Evolutionary conservation across 345 rosid genomes (phyloP), one percentile per base, ranked within the genome.

Genomic region (Reutealis trisperma): DNA sequence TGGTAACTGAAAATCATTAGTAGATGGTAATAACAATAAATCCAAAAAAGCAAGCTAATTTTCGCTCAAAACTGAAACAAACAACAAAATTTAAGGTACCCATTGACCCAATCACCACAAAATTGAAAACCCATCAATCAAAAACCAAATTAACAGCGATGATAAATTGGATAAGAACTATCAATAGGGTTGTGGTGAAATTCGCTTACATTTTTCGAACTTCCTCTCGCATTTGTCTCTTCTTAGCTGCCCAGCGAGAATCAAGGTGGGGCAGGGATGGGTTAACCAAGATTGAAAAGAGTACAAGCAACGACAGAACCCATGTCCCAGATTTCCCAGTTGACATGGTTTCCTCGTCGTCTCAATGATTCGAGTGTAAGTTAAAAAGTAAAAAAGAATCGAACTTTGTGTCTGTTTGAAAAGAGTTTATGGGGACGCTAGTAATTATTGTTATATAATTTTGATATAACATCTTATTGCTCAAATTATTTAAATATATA

Each of bases 201-300:
- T 19, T 63, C n/a, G 30, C 93, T 73, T 89, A 93, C 99, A 95
- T 95, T 80, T 86, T 72, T 76, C 96, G 89, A 67, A 93, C 97
- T 91, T 92, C 88, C 74, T 89, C 97, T 60, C 91, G 87, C 94
- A 93, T 83, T 64, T 73, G 87, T 60, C 77, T 84, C 94, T 87
- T 86, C 90, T 84, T 91, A 70, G 88, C 86, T 14, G 84, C 81
- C 89, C 78, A 89, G 77, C 67, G 91, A 73, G 82, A 77, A 85
- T 91, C 85, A 19, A 70, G 55, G 30, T 71, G 80, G 65, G 89
- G 80, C 52, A 34, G 59, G 14, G 87, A 87, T 30, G 72, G 78
- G 19, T 77, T 32, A 75, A 85, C 63, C 45, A 81, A 75, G 61
- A 65, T 55, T 42, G 83, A 83, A 67, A 87, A 87, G 14, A 90